A percentile compares a stretch with the other conserved stretches of the same genome.
phyloP scores from a whole-genome alignment of 2,329 filamentous ascomycete species.

The Anisogramma anomala region DNA sequence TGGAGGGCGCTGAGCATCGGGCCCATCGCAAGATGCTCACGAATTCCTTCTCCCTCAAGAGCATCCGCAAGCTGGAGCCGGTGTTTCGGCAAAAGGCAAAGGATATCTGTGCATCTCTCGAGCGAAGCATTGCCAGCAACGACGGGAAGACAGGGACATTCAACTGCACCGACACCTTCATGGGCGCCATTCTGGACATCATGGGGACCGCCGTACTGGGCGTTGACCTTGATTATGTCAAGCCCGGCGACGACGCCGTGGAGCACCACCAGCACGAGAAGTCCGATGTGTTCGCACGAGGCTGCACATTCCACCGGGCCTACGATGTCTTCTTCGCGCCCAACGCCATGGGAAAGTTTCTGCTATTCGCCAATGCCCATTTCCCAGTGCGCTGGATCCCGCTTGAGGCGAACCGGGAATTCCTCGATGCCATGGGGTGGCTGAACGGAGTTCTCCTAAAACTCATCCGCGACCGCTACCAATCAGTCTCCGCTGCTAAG shows the following conservation, averaged over 20 bases:
- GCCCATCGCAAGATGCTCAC: slow-evolving; percentile 25
- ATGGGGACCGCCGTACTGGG: slow-evolving; percentile 26
- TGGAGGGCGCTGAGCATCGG: slow-evolving; percentile 26
- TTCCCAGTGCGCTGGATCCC: slow-evolving; percentile 23
- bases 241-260: background rate
- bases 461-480: slow-evolving; percentile 20
- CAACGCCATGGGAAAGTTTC: slow-evolving; percentile 18
- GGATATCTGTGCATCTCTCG: slow-evolving; percentile 15
- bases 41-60: slow-evolving; percentile 26
- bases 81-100: slow-evolving; percentile 25
- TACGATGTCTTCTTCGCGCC: slow-evolving; percentile 25
- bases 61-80: slow-evolving; percentile 26
- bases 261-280: background rate
- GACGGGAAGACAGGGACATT: background rate
- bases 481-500: slow-evolving; percentile 20
- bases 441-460: slow-evolving; percentile 25
- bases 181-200: slow-evolving; percentile 18
- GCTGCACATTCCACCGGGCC: slow-evolving; percentile 20
- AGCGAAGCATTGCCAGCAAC: too few species aligned
- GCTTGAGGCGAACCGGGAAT: slow-evolving; percentile 27
- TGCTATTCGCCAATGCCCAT: slow-evolving; percentile 22
- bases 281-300: background rate
- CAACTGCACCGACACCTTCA: slow-evolving; percentile 16
- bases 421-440: slow-evolving; percentile 23
- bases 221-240: slow-evolving; percentile 20